These are phyloP conservation scores for Phalaenopsis equestris DNA, from an alignment of 106 monocot species.

Conservation along the genomic window DNA sequence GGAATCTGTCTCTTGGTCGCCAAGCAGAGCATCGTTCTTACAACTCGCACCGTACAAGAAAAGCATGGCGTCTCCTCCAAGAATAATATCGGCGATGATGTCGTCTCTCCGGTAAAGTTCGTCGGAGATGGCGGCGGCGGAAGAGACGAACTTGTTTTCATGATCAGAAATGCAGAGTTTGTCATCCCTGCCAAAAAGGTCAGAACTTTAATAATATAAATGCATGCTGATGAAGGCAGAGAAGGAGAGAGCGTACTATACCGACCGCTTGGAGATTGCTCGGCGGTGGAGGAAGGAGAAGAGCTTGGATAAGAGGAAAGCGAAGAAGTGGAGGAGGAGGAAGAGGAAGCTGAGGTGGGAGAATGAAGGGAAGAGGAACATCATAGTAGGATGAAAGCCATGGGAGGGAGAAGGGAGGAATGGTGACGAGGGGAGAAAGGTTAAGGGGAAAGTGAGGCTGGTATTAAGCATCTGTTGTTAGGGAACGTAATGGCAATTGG, in stretches of 20 bases:
- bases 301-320: conserved; percentile 52
- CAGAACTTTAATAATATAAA: background rate
- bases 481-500: conserved; percentile 10
- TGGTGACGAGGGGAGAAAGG: conserved; percentile 3
- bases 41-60: conserved; percentile 23
- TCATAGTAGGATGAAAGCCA: conserved; percentile 10
- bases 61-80: conserved; percentile 30
- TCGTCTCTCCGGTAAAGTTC: conserved; percentile 14
- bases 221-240: background rate
- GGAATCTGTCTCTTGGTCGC: conserved; percentile 30
- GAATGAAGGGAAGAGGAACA: conserved; percentile 30
- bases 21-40: conserved; percentile 22
- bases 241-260: conserved; percentile 1
- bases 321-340: conserved; percentile 34
- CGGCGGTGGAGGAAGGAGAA: conserved; percentile 27
- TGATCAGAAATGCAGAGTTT: background rate
- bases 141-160: conserved; percentile 10
- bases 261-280: conserved; percentile 11
- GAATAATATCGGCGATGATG: conserved; percentile 15
- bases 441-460: background rate
- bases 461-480: conserved; percentile 25
- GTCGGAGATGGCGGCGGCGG: background rate
- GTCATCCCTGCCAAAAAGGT: conserved; percentile 20
- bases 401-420: background rate
- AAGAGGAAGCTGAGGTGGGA: conserved; percentile 32